A percentile compares a stretch with the other conserved stretches of the same genome.
These are phyloP conservation scores for Penicillium psychrofluorescens DNA, from an alignment of 495 filamentous ascomycete genomes.

Conservation along the genomic window DNA sequence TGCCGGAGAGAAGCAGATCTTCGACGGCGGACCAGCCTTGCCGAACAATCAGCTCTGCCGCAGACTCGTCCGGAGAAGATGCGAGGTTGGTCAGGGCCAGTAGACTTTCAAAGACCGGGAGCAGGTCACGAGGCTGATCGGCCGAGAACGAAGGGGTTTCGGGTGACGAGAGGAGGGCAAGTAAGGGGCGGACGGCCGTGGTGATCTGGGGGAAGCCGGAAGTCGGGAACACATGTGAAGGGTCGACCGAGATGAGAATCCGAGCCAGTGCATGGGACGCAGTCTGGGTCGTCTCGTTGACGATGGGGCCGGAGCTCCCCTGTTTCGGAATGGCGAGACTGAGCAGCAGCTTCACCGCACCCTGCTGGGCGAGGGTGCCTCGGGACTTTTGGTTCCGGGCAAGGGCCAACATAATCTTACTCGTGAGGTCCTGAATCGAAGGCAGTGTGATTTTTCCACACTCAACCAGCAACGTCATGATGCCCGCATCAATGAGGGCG, in stretches of 20 bases:
- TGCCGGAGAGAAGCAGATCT: slow-evolving; percentile 71
- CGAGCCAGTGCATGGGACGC: slow-evolving; percentile 86
- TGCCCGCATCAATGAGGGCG: slow-evolving; percentile 64
- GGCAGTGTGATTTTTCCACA: slow-evolving; percentile 60
- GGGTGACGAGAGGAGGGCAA: slow-evolving; percentile 57
- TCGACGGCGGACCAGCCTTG: slow-evolving; percentile 67
- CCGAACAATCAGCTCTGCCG: slow-evolving; percentile 63
- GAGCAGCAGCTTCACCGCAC: slow-evolving; percentile 77
- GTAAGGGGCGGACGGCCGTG: slow-evolving; percentile 70
- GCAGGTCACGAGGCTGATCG: slow-evolving; percentile 67
- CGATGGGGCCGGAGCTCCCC: slow-evolving; percentile 25
- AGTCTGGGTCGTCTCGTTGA: slow-evolving; percentile 44
- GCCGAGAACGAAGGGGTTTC: slow-evolving; percentile 28
- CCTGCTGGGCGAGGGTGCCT: slow-evolving; percentile 79
- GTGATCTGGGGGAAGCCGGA: slow-evolving; percentile 65
- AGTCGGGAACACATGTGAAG: slow-evolving; percentile 73
- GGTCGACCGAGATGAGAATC: slow-evolving; percentile 84
- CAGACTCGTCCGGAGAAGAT: slow-evolving; percentile 55
- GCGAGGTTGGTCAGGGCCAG: slow-evolving; percentile 92
- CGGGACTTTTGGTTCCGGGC: slow-evolving; percentile 64
- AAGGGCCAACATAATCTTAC: slow-evolving; percentile 66
- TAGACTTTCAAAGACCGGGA: slow-evolving; percentile 82
- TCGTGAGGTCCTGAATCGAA: slow-evolving; percentile 59
- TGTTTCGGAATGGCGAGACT: slow-evolving; percentile 54
- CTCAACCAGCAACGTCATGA: slow-evolving; percentile 65